These are phyloP conservation scores for Fusarium penzigii DNA, from an alignment of 2,329 filamentous ascomycete genomes.

Conservation along the genomic window DNA sequence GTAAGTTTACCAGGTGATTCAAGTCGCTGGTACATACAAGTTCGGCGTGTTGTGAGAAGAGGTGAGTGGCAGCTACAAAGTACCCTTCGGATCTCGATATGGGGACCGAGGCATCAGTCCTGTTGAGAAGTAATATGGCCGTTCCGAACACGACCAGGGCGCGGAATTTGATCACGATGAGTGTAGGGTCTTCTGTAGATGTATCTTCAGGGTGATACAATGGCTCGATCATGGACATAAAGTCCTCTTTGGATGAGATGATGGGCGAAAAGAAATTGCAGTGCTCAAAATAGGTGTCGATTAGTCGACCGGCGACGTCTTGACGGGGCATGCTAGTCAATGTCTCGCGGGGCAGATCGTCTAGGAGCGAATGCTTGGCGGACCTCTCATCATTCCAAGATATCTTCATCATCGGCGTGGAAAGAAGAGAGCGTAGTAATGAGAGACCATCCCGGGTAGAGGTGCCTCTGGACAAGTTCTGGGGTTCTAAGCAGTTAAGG, in stretches of 20 bases:
- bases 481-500: too few relatives aligned
- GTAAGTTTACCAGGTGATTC: constrained; percentile 11
- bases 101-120: constrained; percentile 11
- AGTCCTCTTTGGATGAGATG: constrained; percentile 11
- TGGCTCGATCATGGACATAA: constrained; percentile 2
- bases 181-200: neutral
- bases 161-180: constrained; percentile 1
- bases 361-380: constrained; percentile 1
- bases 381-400: too few relatives aligned
- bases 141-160: constrained; percentile 14
- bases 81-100: constrained; percentile 12
- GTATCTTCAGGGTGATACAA: constrained; percentile 10
- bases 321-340: constrained; percentile 6
- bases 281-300: constrained; percentile 31
- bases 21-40: constrained; percentile 14
- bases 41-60: constrained; percentile 4
- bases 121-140: constrained; percentile 16
- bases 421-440: too few relatives aligned
- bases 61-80: constrained; percentile 7
- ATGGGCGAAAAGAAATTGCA: constrained; percentile 31
- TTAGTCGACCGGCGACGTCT: constrained; percentile 8
- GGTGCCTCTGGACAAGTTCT: too few relatives aligned
- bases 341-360: neutral
- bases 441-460: too few relatives aligned
- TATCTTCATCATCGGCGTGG: too few relatives aligned